Conservation (phyloP, 2,329 filamentous ascomycete genomes). For the Sarocladium brachiariae region DNA sequence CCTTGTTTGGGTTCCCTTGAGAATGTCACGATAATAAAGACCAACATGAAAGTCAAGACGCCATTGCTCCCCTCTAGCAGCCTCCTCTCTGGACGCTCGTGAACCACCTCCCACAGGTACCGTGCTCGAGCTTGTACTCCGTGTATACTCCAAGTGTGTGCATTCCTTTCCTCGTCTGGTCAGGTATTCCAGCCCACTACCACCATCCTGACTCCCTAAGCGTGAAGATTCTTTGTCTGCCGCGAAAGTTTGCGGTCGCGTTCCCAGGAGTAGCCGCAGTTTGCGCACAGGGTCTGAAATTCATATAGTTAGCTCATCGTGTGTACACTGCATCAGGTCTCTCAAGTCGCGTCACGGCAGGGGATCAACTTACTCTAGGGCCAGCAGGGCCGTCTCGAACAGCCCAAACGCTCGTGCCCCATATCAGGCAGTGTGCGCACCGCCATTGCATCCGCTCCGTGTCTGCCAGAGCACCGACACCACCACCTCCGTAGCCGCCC, state of each 20-base stretch:
- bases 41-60: background rate
- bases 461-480: constrained; percentile 72
- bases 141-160: background rate
- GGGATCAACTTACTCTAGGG: constrained; percentile 57
- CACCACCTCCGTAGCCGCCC: constrained; percentile 68
- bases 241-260: constrained; percentile 73
- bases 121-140: background rate
- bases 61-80: background rate
- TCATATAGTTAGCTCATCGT: constrained; percentile 14
- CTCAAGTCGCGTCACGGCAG: too few species aligned
- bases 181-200: background rate
- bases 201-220: constrained; percentile 18
- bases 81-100: background rate
- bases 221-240: constrained; percentile 34
- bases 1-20: background rate
- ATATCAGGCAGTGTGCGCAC: constrained; percentile 80
- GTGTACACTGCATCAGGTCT: background rate
- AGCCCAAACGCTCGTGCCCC: constrained; percentile 88
- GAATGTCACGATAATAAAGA: background rate
- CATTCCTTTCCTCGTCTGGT: background rate
- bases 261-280: constrained; percentile 85
- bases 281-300: constrained; percentile 75
- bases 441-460: constrained; percentile 58
- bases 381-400: constrained; percentile 86
- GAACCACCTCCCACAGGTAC: too few species aligned